Base-by-base conservation (phyloP, 768 basidiomycete genomes). In the Amanita pseudoporphyria region DNA sequence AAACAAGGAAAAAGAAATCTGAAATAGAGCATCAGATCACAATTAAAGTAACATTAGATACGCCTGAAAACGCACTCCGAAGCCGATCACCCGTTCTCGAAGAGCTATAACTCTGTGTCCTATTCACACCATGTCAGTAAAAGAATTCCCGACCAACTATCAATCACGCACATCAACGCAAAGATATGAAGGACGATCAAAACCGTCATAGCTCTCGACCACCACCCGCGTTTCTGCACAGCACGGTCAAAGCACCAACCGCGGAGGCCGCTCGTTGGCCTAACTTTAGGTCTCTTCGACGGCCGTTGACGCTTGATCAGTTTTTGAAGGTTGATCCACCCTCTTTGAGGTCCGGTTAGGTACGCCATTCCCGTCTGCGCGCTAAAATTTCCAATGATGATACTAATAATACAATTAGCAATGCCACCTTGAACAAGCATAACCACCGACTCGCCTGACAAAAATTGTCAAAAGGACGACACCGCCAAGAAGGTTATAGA, bases 311-410 rank as follows among this genome's bases (percentile, higher is more conserved):
- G 82, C 49, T 73, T 83, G 63, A 98, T 84, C 42, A 94, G 72
- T 60, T 90, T 93, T 55, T 90, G 80, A 18, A 98, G 66, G 64
- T 96, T 92, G 51, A 93, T 87, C 94, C 94, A 98, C 62, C 92
- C 90, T 48, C 86, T 72, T 57, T 97, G 95, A 13, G 91, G 74
- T 49, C 82, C 75, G 0, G 93, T 96, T 28, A 95, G 66, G 41
- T 93, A 78, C 1, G 93, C 92, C 3, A 81, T 78, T 13, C 94
- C 94, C 2, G 91, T 93, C 53, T 85, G 82, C 2, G 81, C 77
- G 43, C 82, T 83, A 67, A 96, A 96, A 64, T 94, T 94, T 40
- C 84, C 84, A 60, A 97, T 96, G 67, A 97, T 96, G 64, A 98
- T 89, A 72, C 91, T 95, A 52, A 13, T n/a, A 52, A 49, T 52